Percentiles rank a stretch among this genome's conserved stretches.
These are phyloP conservation scores for Pseudocercospora pini-densiflorae DNA, from an alignment of 2,329 filamentous ascomycete genomes.

Conservation along the genomic window DNA sequence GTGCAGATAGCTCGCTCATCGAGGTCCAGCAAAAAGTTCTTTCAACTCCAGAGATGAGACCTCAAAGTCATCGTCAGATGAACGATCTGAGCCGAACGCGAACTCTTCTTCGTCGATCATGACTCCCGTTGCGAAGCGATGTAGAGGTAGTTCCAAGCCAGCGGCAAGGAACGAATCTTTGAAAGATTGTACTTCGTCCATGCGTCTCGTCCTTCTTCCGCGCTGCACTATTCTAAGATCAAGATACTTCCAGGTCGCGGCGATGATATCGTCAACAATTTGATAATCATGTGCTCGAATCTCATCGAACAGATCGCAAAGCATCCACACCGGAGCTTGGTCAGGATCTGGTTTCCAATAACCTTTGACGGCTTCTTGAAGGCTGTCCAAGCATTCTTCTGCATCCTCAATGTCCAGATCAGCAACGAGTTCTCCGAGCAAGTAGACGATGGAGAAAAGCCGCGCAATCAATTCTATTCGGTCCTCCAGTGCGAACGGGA, in stretches of 20 bases:
- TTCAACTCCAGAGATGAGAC: neutral
- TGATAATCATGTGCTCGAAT: conserved; percentile 20
- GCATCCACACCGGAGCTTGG: conserved; percentile 18
- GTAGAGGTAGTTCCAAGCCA: conserved; percentile 15
- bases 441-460: conserved; percentile 18
- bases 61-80: neutral
- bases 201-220: conserved; percentile 8
- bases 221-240: conserved; percentile 9
- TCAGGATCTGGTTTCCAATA: conserved; percentile 20
- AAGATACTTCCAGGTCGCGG: conserved; percentile 16
- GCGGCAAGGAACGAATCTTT: conserved; percentile 12
- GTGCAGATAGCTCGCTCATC: neutral
- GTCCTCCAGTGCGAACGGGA: conserved; percentile 22
- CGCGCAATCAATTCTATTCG: conserved; percentile 20
- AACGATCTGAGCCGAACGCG: conserved; percentile 1
- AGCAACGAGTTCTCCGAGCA: conserved; percentile 15
- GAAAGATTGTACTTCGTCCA: conserved; percentile 6
- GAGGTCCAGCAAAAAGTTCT: neutral
- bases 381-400: conserved; percentile 16
- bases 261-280: conserved; percentile 14
- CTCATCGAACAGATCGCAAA: conserved; percentile 22
- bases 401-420: conserved; percentile 17
- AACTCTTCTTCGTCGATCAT: conserved; percentile 23
- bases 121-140: conserved; percentile 17
- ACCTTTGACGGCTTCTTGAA: conserved; percentile 20